These are phyloP conservation scores for Nakataea oryzae DNA, from an alignment of 2,329 filamentous ascomycete species.

Conservation along the genomic window DNA sequence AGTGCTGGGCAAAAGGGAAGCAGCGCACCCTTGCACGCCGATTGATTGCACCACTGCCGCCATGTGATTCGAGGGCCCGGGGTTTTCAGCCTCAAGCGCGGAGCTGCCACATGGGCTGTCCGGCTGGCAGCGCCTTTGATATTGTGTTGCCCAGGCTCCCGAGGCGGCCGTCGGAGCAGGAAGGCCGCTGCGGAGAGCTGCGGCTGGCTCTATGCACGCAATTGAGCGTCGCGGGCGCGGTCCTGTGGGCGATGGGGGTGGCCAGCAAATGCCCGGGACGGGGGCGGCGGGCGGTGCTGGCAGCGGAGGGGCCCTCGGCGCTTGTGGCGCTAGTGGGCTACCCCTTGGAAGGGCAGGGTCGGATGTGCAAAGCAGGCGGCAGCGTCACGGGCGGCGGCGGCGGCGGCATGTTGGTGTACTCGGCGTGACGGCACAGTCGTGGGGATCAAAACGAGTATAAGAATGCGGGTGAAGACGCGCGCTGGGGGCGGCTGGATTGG, in stretches of 20 bases:
- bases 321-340: constrained; percentile 10
- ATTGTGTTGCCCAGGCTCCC: background rate
- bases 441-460: constrained; percentile 56
- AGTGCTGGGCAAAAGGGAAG: background rate
- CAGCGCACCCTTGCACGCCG: background rate
- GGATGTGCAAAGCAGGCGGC: background rate
- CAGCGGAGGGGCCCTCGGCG: background rate
- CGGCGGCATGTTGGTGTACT: constrained; percentile 18
- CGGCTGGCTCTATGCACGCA: background rate
- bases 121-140: background rate
- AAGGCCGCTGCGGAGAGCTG: background rate
- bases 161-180: background rate
- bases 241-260: background rate
- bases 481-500: constrained; percentile 17
- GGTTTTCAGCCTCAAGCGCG: constrained; percentile 3
- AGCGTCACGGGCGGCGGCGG: background rate
- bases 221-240: background rate
- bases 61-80: background rate
- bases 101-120: background rate
- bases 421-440: constrained; percentile 23
- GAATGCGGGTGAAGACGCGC: constrained; percentile 36
- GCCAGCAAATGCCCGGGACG: background rate
- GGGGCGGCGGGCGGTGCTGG: background rate
- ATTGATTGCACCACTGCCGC: background rate
- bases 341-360: constrained; percentile 3